Percentiles rank a stretch among this genome's conserved stretches.
These are phyloP conservation scores for Lippia alba DNA, from an alignment of 305 asterid species.

Conservation along the genomic window DNA sequence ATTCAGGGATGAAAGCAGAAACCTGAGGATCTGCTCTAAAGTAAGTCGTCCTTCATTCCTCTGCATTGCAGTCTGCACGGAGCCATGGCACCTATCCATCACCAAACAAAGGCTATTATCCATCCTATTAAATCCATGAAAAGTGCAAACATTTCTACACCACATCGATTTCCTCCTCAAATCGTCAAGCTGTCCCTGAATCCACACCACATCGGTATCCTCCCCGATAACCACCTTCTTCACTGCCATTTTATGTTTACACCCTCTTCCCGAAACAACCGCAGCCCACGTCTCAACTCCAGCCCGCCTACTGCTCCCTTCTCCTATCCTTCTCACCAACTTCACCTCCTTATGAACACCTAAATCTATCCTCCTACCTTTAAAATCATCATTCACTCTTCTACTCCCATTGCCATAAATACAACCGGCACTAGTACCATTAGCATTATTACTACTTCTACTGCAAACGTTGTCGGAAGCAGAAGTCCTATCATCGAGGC, in stretches of 20 bases:
- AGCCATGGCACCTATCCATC: slow-evolving; percentile 92
- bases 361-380: slow-evolving; percentile 68
- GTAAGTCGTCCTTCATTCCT: slow-evolving; percentile 92
- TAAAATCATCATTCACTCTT: slow-evolving; percentile 49
- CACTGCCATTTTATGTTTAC: slow-evolving; percentile 83
- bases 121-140: slow-evolving; percentile 79
- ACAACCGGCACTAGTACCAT: slow-evolving; percentile 32
- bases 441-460: slow-evolving; percentile 30
- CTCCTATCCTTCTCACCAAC: slow-evolving; percentile 70
- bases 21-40: slow-evolving; percentile 98
- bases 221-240: slow-evolving; percentile 78
- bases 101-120: slow-evolving; percentile 76
- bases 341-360: slow-evolving; percentile 75
- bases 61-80: slow-evolving; percentile 91
- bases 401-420: slow-evolving; percentile 43
- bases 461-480: slow-evolving; percentile 16
- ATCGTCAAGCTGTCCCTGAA: slow-evolving; percentile 88
- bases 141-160: slow-evolving; percentile 95
- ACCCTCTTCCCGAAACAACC: slow-evolving; percentile 56
- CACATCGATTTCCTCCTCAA: slow-evolving; percentile 88
- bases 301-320: slow-evolving; percentile 51
- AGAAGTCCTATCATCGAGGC: slow-evolving; percentile 29
- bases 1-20: slow-evolving; percentile 18
- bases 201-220: slow-evolving; percentile 80
- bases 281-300: slow-evolving; percentile 88